A percentile compares a stretch with the other conserved stretches of the same genome.
These are phyloP conservation scores for Russula griseocarnosa DNA, from an alignment of 768 basidiomycete genomes.

Conservation along the genomic window DNA sequence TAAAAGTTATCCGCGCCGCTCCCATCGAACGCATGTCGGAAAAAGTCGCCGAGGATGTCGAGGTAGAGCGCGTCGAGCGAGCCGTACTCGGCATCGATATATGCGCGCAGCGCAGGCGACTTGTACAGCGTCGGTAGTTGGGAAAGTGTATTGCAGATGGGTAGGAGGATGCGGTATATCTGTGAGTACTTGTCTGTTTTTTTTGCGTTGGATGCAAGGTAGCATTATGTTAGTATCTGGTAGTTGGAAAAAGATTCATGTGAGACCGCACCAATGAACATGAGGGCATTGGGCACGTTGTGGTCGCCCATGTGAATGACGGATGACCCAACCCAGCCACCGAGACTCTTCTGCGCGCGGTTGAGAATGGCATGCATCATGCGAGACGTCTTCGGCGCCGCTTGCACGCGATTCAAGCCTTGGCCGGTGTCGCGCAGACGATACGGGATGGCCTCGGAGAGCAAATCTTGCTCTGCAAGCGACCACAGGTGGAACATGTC, in stretches of 20 bases:
- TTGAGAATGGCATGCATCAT: conserved; percentile 87
- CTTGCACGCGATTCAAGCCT: conserved; percentile 85
- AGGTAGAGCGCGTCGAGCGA: conserved; percentile 61
- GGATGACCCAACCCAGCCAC: conserved; percentile 80
- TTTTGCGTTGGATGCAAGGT: not conserved
- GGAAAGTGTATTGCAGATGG: conserved; percentile 76
- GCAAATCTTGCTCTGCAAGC: conserved; percentile 72
- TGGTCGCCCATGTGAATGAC: conserved; percentile 90
- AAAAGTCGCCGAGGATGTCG: conserved; percentile 80
- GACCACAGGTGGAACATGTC: conserved; percentile 90
- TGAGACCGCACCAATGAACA: conserved; percentile 62
- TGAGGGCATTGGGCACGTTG: conserved; percentile 76
- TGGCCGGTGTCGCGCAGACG: conserved; percentile 86
- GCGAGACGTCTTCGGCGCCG: conserved; percentile 81
- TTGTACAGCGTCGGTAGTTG: conserved; percentile 63
- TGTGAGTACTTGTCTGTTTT: conserved; percentile 78
- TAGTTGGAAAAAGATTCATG: not conserved
- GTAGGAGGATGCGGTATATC: conserved; percentile 84
- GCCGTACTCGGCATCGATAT: conserved; percentile 81
- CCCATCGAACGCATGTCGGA: conserved; percentile 84
- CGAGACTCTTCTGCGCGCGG: conserved; percentile 76
- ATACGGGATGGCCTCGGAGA: conserved; percentile 71
- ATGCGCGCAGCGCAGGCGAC: conserved; percentile 67
- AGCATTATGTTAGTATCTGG: not conserved
- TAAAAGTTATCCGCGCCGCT: conserved; percentile 91